Conservation (phyloP, 768 basidiomycete species). For the Phylloporus arenicola region DNA sequence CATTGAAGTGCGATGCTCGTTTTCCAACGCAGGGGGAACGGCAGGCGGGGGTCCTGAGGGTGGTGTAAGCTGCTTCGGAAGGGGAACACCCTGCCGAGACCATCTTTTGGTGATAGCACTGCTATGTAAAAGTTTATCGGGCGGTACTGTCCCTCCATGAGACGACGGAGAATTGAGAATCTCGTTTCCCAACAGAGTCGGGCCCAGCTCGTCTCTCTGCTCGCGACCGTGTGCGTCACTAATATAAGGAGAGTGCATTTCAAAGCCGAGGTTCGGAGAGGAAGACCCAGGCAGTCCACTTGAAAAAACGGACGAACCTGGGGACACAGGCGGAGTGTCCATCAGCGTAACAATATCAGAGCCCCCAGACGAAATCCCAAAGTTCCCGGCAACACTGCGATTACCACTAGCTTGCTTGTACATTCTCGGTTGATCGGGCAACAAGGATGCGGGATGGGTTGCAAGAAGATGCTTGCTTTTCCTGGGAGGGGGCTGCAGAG, state of each 20-base stretch:
- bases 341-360: slow-evolving; percentile 8
- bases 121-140: slow-evolving; percentile 24
- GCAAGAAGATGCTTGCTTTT: slow-evolving; percentile 20
- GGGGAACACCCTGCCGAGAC: slow-evolving; percentile 45
- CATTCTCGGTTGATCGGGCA: slow-evolving; percentile 14
- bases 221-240: not conserved
- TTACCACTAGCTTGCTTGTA: slow-evolving; percentile 25
- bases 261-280: not conserved
- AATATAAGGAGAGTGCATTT: not conserved
- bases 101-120: slow-evolving; percentile 39
- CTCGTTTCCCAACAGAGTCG: not conserved
- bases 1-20: slow-evolving; percentile 20
- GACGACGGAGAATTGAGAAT: not conserved
- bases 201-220: slow-evolving; percentile 1
- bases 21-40: slow-evolving; percentile 29
- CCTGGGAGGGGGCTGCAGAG: slow-evolving; percentile 33
- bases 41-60: slow-evolving; percentile 57
- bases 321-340: slow-evolving; percentile 8
- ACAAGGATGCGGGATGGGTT: not conserved
- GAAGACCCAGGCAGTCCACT: slow-evolving; percentile 2
- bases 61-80: slow-evolving; percentile 51
- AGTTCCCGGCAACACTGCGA: slow-evolving; percentile 27
- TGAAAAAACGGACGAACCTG: slow-evolving; percentile 2
- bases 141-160: slow-evolving; percentile 11
- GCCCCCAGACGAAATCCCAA: slow-evolving; percentile 19